Base-by-base conservation (phyloP, 768 basidiomycete genomes). In the Trametes gibbosa region DNA sequence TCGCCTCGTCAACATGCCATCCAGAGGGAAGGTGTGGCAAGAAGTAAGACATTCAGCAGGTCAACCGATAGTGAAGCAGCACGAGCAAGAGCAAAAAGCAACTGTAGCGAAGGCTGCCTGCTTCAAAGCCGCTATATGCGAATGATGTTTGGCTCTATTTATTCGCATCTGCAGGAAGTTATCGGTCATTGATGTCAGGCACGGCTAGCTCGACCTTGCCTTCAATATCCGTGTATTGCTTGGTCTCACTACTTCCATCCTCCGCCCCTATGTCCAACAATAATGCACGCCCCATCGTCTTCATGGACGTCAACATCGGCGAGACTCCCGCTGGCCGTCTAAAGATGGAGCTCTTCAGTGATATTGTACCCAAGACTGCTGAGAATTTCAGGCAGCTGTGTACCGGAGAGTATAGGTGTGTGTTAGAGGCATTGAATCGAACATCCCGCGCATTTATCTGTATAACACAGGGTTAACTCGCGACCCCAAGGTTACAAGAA, bases 1-100 rank as follows among this genome's bases (percentile, higher is more conserved):
- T 98, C 8, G 97, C 94, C 71, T 98, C 95, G 70, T 99, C 97
- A 61, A 99, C 97, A 70, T 99, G 97, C 96, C 96, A 98, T 39
- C 95, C 92, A 66, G 90, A 91, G 0, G 88, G 90, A 3, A 95
- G 80, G 67, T 94, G 91, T 0, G 91, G 90, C 13, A 94, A 83
- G 70, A 93, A 92, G 73, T 93, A 94, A 14, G 92, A 93, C 92
- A 95, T 94, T 55, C 14, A 42, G 43, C n/a, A 25, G 42, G 43
- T 21, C 46, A 47, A 12, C 12, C 17, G n/a, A 8, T 8, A 10
- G 23, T 10, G 3, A 27, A 17, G 39, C 32, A 7, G 34, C 8
- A 21, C 13, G 13, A n/a, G 24, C 24, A n/a, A 29, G n/a, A 41
- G 40, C 14, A 19, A 49, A 19, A 34, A 14, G 35, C 27, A 25